Conservation (phyloP, 169 alveolate genomes). For the Cystoisospora suis region DNA sequence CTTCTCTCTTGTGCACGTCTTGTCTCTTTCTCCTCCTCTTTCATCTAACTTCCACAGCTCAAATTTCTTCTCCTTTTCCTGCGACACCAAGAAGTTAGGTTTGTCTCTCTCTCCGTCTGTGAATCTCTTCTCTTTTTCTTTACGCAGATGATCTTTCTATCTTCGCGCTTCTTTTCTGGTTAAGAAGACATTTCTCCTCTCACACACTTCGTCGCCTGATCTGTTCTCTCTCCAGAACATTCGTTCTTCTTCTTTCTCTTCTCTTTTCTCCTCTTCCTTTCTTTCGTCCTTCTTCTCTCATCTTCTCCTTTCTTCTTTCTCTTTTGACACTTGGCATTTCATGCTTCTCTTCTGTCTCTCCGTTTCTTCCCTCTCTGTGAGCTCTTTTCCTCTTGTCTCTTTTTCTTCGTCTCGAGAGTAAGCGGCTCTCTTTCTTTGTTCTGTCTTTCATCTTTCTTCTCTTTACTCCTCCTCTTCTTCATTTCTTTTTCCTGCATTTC, state of each 20-base stretch:
- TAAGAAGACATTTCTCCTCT: no score
- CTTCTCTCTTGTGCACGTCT: neutral
- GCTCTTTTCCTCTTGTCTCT: neutral
- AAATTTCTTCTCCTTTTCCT: neutral
- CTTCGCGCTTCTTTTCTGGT: no score
- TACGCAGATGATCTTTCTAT: no score
- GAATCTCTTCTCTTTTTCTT: neutral
- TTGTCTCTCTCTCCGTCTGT: neutral
- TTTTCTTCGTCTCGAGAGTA: neutral
- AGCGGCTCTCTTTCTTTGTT: neutral
- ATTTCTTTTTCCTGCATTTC: neutral
- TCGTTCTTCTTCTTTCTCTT: neutral
- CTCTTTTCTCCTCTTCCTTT: neutral
- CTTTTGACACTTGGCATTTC: neutral
- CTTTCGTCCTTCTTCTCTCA: neutral
- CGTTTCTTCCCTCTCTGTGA: neutral
- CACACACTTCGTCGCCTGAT: no score
- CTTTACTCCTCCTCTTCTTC: neutral
- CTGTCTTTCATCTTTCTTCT: neutral
- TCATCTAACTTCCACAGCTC: neutral
- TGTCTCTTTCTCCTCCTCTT: neutral
- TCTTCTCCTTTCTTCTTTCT: neutral
- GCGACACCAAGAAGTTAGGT: neutral
- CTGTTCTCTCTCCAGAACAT: no score
- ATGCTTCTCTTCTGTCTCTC: neutral